Evolutionary conservation across 352 stramenopile species (phyloP).

Genomic region (Phytophthora idaei): DNA sequence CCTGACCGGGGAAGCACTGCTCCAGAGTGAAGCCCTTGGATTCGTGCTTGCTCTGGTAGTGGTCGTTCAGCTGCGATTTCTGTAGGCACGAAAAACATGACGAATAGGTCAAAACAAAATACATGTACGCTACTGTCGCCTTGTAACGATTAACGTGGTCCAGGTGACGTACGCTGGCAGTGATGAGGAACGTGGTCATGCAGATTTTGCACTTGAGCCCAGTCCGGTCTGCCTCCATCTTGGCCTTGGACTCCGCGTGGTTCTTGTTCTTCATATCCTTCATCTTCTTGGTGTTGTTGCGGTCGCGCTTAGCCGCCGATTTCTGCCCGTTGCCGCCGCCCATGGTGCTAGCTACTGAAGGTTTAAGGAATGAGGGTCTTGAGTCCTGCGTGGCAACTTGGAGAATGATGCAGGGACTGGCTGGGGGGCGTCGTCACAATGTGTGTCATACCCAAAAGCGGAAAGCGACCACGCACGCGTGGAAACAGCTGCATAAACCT

Average conservation of each 20-base stretch:
- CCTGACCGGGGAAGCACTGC: conserved; percentile 69
- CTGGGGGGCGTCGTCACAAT: background rate
- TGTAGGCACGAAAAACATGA: conserved; percentile 26
- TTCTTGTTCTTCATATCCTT: conserved; percentile 86
- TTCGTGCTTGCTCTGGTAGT: conserved; percentile 84
- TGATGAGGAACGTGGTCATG: conserved; percentile 89
- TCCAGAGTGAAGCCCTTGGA: conserved; percentile 78
- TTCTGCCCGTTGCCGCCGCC: conserved; percentile 87
- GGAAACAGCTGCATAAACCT: conserved; percentile 31
- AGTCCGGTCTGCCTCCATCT: conserved; percentile 81
- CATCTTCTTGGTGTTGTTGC: conserved; percentile 87
- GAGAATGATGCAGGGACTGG: conserved; percentile 19
- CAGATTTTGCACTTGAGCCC: conserved; percentile 90
- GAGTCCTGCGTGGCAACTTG: conserved; percentile 24
- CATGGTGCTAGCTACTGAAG: conserved; percentile 46
- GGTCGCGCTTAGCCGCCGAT: conserved; percentile 77
- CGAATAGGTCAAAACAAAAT: too few species aligned
- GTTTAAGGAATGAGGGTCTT: conserved; percentile 9
- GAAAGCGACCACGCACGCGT: conserved; percentile 18
- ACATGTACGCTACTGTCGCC: too few species aligned
- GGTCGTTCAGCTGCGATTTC: conserved; percentile 74
- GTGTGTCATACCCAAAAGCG: conserved; percentile 8
- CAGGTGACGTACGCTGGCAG: conserved; percentile 64
- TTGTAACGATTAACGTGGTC: background rate
- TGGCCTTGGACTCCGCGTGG: conserved; percentile 79